Evolutionary conservation across 768 basidiomycete genomes (phyloP).

Genomic region (Boletellus emodensis): DNA sequence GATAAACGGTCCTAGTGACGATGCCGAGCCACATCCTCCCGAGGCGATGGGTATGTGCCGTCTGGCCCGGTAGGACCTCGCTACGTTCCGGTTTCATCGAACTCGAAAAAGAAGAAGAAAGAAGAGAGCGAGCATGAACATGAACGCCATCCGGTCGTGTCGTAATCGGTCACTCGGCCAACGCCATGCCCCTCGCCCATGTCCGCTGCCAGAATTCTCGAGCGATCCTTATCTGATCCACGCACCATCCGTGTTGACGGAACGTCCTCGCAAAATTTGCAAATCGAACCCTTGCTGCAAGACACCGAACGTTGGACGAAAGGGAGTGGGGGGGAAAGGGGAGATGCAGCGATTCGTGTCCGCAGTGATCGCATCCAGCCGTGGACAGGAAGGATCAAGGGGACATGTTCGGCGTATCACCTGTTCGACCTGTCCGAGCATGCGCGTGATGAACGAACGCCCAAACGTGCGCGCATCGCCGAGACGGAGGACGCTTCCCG

Average conservation of each 20-base stretch:
- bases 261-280: constrained; percentile 32
- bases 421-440: constrained; percentile 26
- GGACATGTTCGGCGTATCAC: too few species aligned
- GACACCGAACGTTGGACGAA: constrained; percentile 40
- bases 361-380: constrained; percentile 20
- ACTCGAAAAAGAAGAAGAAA: constrained; percentile 28
- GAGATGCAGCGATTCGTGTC: constrained; percentile 52
- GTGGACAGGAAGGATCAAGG: too few species aligned
- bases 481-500: constrained; percentile 13
- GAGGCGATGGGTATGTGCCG: constrained; percentile 41
- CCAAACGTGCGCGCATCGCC: constrained; percentile 2
- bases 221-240: constrained; percentile 34
- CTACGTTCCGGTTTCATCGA: constrained; percentile 51
- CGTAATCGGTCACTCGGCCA: constrained; percentile 23
- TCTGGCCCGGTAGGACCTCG: constrained; percentile 37
- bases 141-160: constrained; percentile 29
- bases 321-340: too few species aligned
- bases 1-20: not conserved
- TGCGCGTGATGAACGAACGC: constrained; percentile 8
- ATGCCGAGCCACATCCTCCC: constrained; percentile 26
- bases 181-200: constrained; percentile 27
- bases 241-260: constrained; percentile 28
- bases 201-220: constrained; percentile 27
- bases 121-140: constrained; percentile 36
- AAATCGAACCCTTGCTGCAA: constrained; percentile 30